Evolutionary conservation across 768 basidiomycete species (phyloP), one percentile per base, ranked within the genome.

Genomic region (Kwoniella pini): DNA sequence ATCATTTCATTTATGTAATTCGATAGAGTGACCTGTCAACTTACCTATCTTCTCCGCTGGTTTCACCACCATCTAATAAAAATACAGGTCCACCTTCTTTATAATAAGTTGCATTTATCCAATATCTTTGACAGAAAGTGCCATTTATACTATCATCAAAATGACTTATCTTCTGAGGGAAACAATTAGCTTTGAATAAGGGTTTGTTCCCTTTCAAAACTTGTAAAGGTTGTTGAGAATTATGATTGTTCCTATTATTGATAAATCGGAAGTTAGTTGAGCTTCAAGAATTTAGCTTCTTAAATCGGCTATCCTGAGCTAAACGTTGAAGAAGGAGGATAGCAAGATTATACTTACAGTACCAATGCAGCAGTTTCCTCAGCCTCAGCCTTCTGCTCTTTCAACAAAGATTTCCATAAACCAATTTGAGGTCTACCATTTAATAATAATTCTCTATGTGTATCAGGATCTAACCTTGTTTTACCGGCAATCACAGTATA

Each of bases 51-150:
- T 85, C 86, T 19, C 91, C 95, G 63, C 85, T 88, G 3, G 91
- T 95, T 80, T 97, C 95, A 15, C 95, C 95, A 0, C 91, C 91
- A 77, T 97, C 95, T 21, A 97, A 80, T 1, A 97, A 85, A 67
- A 91, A 87, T 21, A 97, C 90, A 0, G 94, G 95, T 1, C 86
- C 89, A 43, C 86, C 85, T 1, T 82, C 64, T 55, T 84, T 81
- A 77, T 94, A 97, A 76, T 90, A 86, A 31, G 89, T 84, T 19
- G 85, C 84, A 72, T 87, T 93, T 36, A 94, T 82, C 95, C 95
- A 99, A 78, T 91, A 99, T 19, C 95, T 84, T 73, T 98, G 93
- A 52, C 83, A 79, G 79, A 90, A 97, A 0, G 86, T 89, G 42
- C 84, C 83, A 42, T 80, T 79, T 79, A 62, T 40, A 12, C 80